These are phyloP conservation scores for Geotrichum ghanense DNA, from an alignment of 805 yeast genomes.

Conservation along the genomic window DNA sequence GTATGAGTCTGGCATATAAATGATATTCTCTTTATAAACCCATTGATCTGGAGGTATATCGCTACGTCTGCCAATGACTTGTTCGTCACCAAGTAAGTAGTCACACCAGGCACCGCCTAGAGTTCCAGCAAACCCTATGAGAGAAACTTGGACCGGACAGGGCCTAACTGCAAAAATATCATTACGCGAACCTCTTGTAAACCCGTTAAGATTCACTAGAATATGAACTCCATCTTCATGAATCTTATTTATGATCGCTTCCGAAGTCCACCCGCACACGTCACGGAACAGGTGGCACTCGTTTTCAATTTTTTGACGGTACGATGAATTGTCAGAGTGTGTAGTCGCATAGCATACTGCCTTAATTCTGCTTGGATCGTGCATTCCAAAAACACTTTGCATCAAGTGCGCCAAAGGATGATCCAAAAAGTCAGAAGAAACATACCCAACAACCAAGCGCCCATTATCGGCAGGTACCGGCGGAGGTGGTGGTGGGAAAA, in stretches of 20 bases:
- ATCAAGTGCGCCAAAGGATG: constrained; percentile 26
- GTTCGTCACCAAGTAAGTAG: constrained; percentile 20
- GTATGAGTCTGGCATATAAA: constrained; percentile 20
- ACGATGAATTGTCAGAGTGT: constrained; percentile 19
- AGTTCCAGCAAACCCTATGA: constrained; percentile 27
- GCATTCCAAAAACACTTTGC: constrained; percentile 26
- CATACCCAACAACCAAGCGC: constrained; percentile 22
- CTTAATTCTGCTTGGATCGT: constrained; percentile 14
- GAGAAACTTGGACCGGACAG: constrained; percentile 22
- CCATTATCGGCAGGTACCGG: constrained; percentile 11
- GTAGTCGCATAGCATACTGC: constrained; percentile 23
- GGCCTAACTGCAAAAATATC: constrained; percentile 25
- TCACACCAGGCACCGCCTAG: constrained; percentile 24
- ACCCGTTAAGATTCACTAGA: constrained; percentile 24
- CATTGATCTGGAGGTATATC: neutral
- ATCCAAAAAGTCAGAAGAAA: constrained; percentile 24
- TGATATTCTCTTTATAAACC: constrained; percentile 9
- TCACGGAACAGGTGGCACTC: constrained; percentile 19
- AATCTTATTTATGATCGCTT: constrained; percentile 18
- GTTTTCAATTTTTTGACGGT: constrained; percentile 18
- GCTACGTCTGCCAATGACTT: constrained; percentile 8
- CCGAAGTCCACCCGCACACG: constrained; percentile 16
- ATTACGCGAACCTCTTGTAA: constrained; percentile 25
- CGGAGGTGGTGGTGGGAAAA: constrained; percentile 23
- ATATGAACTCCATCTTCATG: constrained; percentile 23